Evolutionary conservation across 164 flowering plant species (phyloP).

Genomic region (Nymphaea colorata): DNA sequence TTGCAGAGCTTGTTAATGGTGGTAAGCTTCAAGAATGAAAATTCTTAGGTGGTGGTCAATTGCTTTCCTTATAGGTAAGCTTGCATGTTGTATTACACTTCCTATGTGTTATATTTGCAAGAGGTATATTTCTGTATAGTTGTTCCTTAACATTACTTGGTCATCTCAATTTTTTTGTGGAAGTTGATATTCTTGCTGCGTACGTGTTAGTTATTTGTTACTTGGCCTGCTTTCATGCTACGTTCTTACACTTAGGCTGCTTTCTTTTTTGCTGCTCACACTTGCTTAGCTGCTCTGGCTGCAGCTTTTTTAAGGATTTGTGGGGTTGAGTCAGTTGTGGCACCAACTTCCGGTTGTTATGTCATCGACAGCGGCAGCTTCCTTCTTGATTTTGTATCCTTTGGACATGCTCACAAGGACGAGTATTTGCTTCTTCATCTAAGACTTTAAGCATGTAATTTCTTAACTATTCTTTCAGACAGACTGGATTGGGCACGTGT

Average conservation of each 20-base stretch:
- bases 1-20: background rate
- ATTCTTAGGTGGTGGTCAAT: background rate
- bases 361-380: conserved; percentile 69
- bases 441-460: conserved; percentile 7
- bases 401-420: background rate
- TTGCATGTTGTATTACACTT: background rate
- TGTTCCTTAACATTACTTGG: background rate
- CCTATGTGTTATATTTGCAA: background rate
- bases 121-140: too few species aligned
- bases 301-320: conserved; percentile 25
- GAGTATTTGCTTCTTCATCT: background rate
- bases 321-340: conserved; percentile 33
- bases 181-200: background rate
- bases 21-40: background rate
- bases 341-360: conserved; percentile 70
- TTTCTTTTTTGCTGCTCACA: too few species aligned
- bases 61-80: background rate
- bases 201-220: background rate
- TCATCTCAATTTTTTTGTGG: background rate
- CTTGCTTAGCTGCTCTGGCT: conserved; percentile 4
- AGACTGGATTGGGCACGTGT: conserved; percentile 59
- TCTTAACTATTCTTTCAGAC: conserved; percentile 44
- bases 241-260: background rate
- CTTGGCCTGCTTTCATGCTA: background rate
- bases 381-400: conserved; percentile 91